Evolutionary conservation across 2,329 filamentous ascomycete genomes (phyloP), one percentile per base, ranked within the genome.

Genomic region (Tricladium varicosporioides): DNA sequence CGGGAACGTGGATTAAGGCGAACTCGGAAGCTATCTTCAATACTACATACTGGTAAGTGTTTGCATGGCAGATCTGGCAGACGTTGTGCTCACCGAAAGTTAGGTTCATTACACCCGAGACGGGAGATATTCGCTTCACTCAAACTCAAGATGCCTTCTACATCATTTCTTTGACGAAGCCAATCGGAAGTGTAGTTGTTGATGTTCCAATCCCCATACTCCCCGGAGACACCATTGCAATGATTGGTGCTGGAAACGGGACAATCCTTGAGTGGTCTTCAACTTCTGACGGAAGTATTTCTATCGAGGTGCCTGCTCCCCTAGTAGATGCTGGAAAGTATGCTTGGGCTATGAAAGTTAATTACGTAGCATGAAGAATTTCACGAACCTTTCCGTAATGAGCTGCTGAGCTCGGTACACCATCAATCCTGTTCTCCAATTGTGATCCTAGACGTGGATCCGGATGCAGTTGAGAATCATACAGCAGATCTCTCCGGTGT

Each of bases 1-100:
- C 81, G 0, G 83, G 82, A 0, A 60, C 51, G 1, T 85, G 81
- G 82, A 82, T 85, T 53, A 74, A 75, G 31, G 63, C 61, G 0
- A 80, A 85, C 64, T 75, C 57, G 1, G 80, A 84, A 64, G 80
- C 80, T 1, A 75, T 85, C 16, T 84, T 79, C 65, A 79, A 80
- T 54, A 84, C 82, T 4, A 81, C 76, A 1, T 83, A 81, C 63
- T 82, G 79, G 54, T 27, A 27, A 27, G 22, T 27, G 22, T 27
- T 27, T 27, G 22, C 22, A 27, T 3, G 7, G 7, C 7, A 27
- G 22, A 27, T 27, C 22, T 7, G 22, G 22, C 22, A 27, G 22
- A 27, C 22, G 22, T 27, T 27, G 22, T 27, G 7, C 22, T 27
- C 4, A 27, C 22, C 22, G 22, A 27, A 27, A 27, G 22, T 7